Base-by-base conservation (phyloP, 345 rosid species). In the Pugionium dolabratum region DNA sequence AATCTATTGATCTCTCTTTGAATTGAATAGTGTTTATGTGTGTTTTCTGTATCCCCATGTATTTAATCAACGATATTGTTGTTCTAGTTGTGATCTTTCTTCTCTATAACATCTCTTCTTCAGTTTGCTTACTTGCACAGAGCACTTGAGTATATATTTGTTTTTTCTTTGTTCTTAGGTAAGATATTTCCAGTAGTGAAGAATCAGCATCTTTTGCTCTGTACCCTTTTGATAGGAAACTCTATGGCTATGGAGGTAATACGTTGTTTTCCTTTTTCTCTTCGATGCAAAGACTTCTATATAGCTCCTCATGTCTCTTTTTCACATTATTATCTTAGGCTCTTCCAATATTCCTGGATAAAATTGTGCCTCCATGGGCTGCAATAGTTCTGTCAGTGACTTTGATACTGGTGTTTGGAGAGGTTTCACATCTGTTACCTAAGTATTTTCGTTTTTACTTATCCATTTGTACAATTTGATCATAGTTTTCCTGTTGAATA, bases 161-260 rank as follows among this genome's bases (percentile, higher is more conserved):
- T 26, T 31, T 4, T 7, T 68, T 65, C n/a, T n/a, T 33, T 31
- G 61, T 66, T 68, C 44, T 60, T 86, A 92, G 98, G 86, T 9
- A 92, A 92, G 65, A 89, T 92, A 74, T 85, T 84, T 55, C 96
- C 95, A 7, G 96, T 92, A 36, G 98, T 92, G 43, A 89, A 89
- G 78, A 92, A 89, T 80, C 98, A 89, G 64, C 98, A 92, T 78
- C 91, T 92, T 62, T 79, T 92, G 65, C 80, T 92, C 4, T 92
- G 98, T 63, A 92, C 98, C 4, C 93, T 92, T 67, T 82, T 92
- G 81, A 81, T 89, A 0, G 98, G 98, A 28, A 91, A 91, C 84
- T 82, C 96, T 56, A 60, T 91, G 79, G 95, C 98, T 1, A 92
- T 87, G 98, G 98, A 92, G 95, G 98, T 91, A 75, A 69, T 9